phyloP scores from a whole-genome alignment of 1,284 basidiomycete genomes.

The Ganoderma sp. region DNA sequence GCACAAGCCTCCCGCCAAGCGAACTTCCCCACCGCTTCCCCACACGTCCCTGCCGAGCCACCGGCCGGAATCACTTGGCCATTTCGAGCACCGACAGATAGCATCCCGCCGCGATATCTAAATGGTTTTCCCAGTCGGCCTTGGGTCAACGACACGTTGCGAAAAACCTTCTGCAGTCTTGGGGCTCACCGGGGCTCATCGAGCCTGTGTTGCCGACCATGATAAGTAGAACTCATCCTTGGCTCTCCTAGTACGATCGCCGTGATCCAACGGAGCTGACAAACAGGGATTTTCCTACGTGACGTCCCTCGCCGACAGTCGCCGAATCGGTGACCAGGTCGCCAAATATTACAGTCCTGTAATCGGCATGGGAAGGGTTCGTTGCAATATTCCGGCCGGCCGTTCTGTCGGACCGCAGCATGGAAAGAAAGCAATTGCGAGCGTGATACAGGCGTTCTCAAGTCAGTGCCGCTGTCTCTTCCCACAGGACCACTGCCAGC shows the following conservation, averaged over 20 bases:
- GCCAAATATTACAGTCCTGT: background rate
- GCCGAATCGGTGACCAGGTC: background rate
- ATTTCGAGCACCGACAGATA: background rate
- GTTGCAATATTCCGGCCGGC: background rate
- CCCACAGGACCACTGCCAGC: background rate
- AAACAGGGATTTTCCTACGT: background rate
- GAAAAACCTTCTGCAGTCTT: background rate
- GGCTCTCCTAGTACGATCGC: background rate
- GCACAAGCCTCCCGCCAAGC: constrained; percentile 19
- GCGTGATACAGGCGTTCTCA: background rate
- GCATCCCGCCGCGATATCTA: background rate
- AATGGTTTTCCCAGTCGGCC: background rate
- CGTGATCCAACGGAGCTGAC: too few relatives aligned
- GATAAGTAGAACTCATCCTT: background rate
- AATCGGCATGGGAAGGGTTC: background rate
- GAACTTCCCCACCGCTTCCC: constrained; percentile 11
- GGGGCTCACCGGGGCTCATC: background rate
- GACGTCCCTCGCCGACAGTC: background rate
- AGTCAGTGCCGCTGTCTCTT: background rate
- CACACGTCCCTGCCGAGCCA: constrained; percentile 9
- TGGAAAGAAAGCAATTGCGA: background rate
- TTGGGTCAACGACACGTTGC: background rate
- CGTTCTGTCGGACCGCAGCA: background rate
- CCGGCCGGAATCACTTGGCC: background rate
- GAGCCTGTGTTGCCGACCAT: background rate